Percentiles rank a stretch among this genome's conserved stretches.
phyloP scores from a whole-genome alignment of 2,329 filamentous ascomycete species.

The Lecanosticta acicola region DNA sequence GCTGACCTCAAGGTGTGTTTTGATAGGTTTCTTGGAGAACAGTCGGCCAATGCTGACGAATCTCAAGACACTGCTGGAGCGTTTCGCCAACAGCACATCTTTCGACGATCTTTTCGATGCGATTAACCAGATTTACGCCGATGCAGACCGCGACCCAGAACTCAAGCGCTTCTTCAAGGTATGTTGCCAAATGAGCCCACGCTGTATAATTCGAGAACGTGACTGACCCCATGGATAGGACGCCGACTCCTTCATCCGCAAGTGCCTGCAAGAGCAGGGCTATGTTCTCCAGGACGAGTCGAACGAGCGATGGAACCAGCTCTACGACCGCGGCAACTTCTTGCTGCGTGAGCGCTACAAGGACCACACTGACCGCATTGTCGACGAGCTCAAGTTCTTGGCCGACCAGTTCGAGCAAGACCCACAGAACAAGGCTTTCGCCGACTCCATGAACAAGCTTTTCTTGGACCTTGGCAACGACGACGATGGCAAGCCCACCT shows the following conservation, averaged over 20 bases:
- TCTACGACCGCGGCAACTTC: conserved; percentile 82
- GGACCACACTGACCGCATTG: conserved; percentile 73
- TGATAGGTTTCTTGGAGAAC: conserved; percentile 35
- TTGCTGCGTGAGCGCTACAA: conserved; percentile 86
- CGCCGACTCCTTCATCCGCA: conserved; percentile 71
- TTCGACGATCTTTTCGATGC: conserved; percentile 78
- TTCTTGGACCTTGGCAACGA: conserved; percentile 89
- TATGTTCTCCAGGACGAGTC: conserved; percentile 80
- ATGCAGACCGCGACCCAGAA: conserved; percentile 81
- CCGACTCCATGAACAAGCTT: conserved; percentile 68
- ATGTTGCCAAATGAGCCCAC: not conserved
- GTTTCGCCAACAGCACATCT: conserved; percentile 92
- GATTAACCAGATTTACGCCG: conserved; percentile 77
- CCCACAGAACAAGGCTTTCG: conserved; percentile 77
- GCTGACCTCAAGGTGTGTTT: conserved; percentile 64
- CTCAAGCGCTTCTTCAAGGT: conserved; percentile 80
- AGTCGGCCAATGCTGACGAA: conserved; percentile 47
- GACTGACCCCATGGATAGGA: conserved; percentile 29
- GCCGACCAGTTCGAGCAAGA: conserved; percentile 86
- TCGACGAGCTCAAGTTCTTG: conserved; percentile 87
- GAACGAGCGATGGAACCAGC: conserved; percentile 71
- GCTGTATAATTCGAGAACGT: not conserved
- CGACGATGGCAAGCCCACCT: conserved; percentile 71
- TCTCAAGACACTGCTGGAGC: conserved; percentile 74
- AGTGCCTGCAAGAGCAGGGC: conserved; percentile 80